Percentiles rank a stretch among this genome's conserved stretches.
Conservation (phyloP, 2,329 filamentous ascomycete species). For the Pseudogymnoascus sp. region DNA sequence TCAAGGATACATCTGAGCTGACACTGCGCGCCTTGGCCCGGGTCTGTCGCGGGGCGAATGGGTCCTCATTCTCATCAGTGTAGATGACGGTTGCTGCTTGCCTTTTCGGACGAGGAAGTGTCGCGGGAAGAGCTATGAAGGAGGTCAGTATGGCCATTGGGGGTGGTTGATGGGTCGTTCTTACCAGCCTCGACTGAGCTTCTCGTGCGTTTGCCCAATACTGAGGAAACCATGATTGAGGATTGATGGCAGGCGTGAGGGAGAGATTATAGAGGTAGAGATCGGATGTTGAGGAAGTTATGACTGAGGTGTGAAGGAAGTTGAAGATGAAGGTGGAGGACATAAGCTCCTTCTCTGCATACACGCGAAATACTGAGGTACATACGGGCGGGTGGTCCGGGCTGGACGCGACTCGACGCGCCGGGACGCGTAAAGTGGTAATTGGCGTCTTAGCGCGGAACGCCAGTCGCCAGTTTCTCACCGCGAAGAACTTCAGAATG, state of each 20-base stretch:
- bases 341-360: neutral
- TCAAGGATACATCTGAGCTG: constrained; percentile 25
- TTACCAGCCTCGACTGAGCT: constrained; percentile 31
- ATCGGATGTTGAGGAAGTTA: constrained; percentile 7
- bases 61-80: constrained; percentile 63
- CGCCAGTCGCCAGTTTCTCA: neutral
- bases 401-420: neutral
- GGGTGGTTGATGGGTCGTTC: constrained; percentile 19
- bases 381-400: neutral
- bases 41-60: constrained; percentile 34
- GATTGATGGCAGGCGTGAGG: constrained; percentile 8
- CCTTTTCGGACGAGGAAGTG: constrained; percentile 35
- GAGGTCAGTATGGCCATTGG: constrained; percentile 11
- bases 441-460: constrained; percentile 2
- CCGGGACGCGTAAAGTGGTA: constrained; percentile 5
- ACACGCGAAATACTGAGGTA: constrained; percentile 5
- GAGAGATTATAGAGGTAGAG: constrained; percentile 9
- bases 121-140: constrained; percentile 24
- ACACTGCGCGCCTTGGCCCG: constrained; percentile 30
- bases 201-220: constrained; percentile 41
- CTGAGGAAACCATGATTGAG: constrained; percentile 27
- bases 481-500: neutral
- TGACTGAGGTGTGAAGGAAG: neutral
- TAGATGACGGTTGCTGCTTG: constrained; percentile 34
- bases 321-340: neutral